Evolutionary conservation across 371 early-diverging fungal species (phyloP).

Genomic region (Circinella minor): DNA sequence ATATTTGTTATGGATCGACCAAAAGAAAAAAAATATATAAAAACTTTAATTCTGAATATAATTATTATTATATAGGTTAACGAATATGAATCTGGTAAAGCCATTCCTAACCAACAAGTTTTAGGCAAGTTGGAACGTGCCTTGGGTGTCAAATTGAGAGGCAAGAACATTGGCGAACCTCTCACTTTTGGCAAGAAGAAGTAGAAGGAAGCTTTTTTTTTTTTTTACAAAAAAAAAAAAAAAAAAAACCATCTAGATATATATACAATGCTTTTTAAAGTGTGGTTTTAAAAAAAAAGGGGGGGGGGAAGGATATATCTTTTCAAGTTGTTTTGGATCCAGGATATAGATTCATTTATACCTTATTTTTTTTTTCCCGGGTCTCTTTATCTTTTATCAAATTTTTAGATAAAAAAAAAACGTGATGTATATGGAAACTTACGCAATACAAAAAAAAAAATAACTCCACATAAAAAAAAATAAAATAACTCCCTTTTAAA

Average conservation of each 20-base stretch:
- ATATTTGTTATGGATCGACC: background rate
- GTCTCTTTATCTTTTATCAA: too few relatives aligned
- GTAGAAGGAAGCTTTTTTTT: constrained; percentile 25
- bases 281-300: too few relatives aligned
- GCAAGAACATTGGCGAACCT: constrained; percentile 82
- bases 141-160: constrained; percentile 90
- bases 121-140: constrained; percentile 90
- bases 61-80: constrained; percentile 51
- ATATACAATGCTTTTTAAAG: background rate
- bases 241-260: background rate
- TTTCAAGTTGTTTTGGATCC: too few relatives aligned
- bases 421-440: too few relatives aligned
- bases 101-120: constrained; percentile 92
- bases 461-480: too few relatives aligned
- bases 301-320: too few relatives aligned
- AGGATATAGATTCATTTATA: too few relatives aligned
- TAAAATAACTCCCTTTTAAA: too few relatives aligned
- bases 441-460: too few relatives aligned
- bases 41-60: background rate
- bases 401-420: too few relatives aligned
- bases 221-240: too few relatives aligned
- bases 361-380: too few relatives aligned
- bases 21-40: background rate
- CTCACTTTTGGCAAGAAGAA: constrained; percentile 73
- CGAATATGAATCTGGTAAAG: constrained; percentile 91